Percentiles rank a stretch among this genome's conserved stretches.
These are phyloP conservation scores for Ogataea ramenticola DNA, from an alignment of 805 yeast species.

Conservation along the genomic window DNA sequence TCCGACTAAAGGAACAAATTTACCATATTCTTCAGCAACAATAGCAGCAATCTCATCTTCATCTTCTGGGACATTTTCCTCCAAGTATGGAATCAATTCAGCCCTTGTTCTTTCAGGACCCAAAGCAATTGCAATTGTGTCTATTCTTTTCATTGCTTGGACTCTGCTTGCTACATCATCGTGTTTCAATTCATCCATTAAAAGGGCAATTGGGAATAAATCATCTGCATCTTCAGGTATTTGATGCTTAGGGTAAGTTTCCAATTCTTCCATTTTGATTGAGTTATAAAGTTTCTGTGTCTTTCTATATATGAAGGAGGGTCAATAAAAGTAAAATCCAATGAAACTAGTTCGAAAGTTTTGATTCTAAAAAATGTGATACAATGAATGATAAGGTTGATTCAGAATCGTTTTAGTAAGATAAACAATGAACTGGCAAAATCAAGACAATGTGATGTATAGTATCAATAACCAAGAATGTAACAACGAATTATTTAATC, in stretches of 20 bases:
- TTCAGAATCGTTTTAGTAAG: too few species aligned
- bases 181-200: constrained; percentile 91
- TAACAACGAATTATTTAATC: too few species aligned
- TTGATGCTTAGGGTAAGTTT: not conserved
- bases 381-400: too few species aligned
- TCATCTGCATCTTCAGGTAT: constrained; percentile 38
- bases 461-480: too few species aligned
- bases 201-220: constrained; percentile 87
- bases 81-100: constrained; percentile 85
- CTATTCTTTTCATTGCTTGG: constrained; percentile 88
- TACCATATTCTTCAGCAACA: constrained; percentile 83
- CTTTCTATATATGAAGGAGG: too few species aligned
- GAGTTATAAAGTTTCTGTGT: too few species aligned
- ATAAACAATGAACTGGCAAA: too few species aligned
- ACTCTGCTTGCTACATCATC: constrained; percentile 93
- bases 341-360: too few species aligned
- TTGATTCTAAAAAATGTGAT: too few species aligned
- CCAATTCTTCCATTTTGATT: constrained; percentile 7
- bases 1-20: constrained; percentile 83
- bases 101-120: constrained; percentile 90
- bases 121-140: constrained; percentile 89
- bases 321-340: too few species aligned
- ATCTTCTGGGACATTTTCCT: constrained; percentile 88
- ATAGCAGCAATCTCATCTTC: constrained; percentile 97
- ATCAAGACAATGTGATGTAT: too few species aligned